Conservation (phyloP, 129 eudicot species). For the Lactuca saligna region DNA sequence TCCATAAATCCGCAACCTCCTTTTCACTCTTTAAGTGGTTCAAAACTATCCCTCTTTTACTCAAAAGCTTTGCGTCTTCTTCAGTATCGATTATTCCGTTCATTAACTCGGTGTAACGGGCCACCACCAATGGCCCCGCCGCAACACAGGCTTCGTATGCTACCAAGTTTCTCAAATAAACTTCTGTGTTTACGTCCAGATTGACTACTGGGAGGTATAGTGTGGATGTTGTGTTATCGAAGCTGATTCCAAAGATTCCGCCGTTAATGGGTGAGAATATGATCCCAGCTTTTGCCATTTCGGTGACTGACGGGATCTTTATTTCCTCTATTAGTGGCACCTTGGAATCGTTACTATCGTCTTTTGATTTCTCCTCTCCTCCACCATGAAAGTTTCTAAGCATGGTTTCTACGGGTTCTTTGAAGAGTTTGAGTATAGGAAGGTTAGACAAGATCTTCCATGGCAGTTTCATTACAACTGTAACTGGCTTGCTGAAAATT, state of each 20-base stretch:
- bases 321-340: constrained; percentile 57
- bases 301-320: constrained; percentile 65
- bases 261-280: constrained; percentile 39
- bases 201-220: constrained; percentile 47
- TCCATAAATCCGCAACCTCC: constrained; percentile 70
- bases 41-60: constrained; percentile 51
- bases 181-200: constrained; percentile 48
- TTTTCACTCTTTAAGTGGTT: constrained; percentile 63
- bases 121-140: constrained; percentile 48
- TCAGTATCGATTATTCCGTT: constrained; percentile 69
- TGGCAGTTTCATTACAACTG: constrained; percentile 34
- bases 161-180: constrained; percentile 51
- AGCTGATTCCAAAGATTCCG: constrained; percentile 42
- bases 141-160: constrained; percentile 62
- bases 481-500: constrained; percentile 30
- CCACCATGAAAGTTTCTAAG: constrained; percentile 10
- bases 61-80: constrained; percentile 45
- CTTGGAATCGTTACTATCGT: not conserved
- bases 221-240: constrained; percentile 30
- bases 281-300: constrained; percentile 48
- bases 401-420: constrained; percentile 29
- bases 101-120: constrained; percentile 76
- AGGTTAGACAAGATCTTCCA: constrained; percentile 43
- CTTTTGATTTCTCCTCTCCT: constrained; percentile 6
- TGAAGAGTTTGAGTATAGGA: constrained; percentile 40